Percentiles rank a stretch among this genome's conserved stretches.
Evolutionary conservation across 2,329 filamentous ascomycete genomes (phyloP).

Genomic region (Diaporthe ilicicola): DNA sequence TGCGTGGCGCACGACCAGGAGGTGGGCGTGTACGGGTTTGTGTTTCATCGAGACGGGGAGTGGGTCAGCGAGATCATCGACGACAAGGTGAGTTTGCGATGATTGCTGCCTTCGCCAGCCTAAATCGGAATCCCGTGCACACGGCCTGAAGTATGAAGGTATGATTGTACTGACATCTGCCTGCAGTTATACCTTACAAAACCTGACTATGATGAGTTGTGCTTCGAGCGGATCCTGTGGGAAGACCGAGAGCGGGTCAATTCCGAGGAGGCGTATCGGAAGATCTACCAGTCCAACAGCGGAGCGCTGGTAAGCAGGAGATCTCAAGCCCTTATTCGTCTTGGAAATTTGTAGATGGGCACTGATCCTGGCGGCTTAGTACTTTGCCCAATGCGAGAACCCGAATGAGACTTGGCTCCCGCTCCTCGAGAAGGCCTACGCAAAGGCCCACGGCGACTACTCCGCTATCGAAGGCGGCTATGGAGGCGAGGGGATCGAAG

Average conservation of each 20-base stretch:
- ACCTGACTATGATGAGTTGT: conserved; percentile 68
- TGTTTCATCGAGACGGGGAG: conserved; percentile 82
- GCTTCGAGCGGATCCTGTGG: conserved; percentile 56
- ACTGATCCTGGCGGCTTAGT: conserved; percentile 41
- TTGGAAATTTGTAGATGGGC: not conserved
- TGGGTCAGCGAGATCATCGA: conserved; percentile 71
- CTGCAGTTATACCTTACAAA: conserved; percentile 60
- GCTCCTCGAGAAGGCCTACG: conserved; percentile 77
- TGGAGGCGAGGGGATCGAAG: conserved; percentile 54
- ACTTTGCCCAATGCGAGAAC: conserved; percentile 75
- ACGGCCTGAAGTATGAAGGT: not conserved
- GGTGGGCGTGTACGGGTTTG: conserved; percentile 85
- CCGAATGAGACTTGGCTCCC: conserved; percentile 78
- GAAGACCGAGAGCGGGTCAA: conserved; percentile 58
- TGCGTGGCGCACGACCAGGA: conserved; percentile 78
- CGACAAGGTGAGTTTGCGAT: conserved; percentile 52
- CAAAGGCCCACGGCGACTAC: conserved; percentile 80
- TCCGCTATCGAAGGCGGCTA: conserved; percentile 75
- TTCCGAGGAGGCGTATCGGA: conserved; percentile 67
- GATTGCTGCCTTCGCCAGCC: not conserved
- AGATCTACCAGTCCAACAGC: conserved; percentile 72
- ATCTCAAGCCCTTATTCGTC: not conserved
- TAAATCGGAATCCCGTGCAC: too few species aligned
- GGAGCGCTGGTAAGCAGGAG: conserved; percentile 56
- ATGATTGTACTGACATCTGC: not conserved